Percentiles rank a stretch among this genome's conserved stretches.
Evolutionary conservation across 2,329 filamentous ascomycete genomes (phyloP).

Genomic region (Graphilbum ipis-grandicollis): DNA sequence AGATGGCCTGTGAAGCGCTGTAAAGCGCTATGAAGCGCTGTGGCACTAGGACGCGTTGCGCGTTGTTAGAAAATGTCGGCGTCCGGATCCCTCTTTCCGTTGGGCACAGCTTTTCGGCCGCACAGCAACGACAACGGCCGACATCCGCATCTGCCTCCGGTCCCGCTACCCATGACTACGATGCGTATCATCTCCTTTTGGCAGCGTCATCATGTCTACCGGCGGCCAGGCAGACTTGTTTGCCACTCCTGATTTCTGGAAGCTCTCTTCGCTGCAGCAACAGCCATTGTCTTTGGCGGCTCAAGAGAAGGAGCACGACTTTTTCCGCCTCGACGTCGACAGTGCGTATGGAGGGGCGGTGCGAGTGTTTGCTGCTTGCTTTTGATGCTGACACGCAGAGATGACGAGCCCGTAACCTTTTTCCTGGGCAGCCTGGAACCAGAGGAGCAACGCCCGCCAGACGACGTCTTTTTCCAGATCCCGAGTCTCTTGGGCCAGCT

Average conservation of each 20-base stretch:
- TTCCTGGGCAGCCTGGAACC: background rate
- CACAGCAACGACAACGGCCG: too few species aligned
- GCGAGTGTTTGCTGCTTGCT: too few species aligned
- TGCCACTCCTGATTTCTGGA: slow-evolving; percentile 43
- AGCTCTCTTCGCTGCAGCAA: slow-evolving; percentile 31
- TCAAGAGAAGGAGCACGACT: slow-evolving; percentile 9
- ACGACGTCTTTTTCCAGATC: slow-evolving; percentile 26
- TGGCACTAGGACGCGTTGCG: too few species aligned
- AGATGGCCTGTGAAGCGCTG: too few species aligned
- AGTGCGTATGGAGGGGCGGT: slow-evolving; percentile 12
- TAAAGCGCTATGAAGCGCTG: too few species aligned
- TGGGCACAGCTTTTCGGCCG: background rate
- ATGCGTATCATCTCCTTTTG: background rate
- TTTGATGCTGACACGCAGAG: background rate
- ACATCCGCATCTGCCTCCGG: too few species aligned
- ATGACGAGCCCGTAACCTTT: background rate
- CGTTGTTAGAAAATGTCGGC: too few species aligned
- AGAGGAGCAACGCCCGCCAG: background rate
- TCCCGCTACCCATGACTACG: too few species aligned
- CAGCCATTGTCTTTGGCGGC: slow-evolving; percentile 4
- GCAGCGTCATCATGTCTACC: slow-evolving; percentile 3
- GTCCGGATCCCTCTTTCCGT: background rate
- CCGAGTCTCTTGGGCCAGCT: slow-evolving; percentile 14
- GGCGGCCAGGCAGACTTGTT: slow-evolving; percentile 36
- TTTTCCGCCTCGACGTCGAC: slow-evolving; percentile 26